Base-by-base conservation (phyloP, 73 alveolate genomes). In the Blepharisma stoltei region DNA sequence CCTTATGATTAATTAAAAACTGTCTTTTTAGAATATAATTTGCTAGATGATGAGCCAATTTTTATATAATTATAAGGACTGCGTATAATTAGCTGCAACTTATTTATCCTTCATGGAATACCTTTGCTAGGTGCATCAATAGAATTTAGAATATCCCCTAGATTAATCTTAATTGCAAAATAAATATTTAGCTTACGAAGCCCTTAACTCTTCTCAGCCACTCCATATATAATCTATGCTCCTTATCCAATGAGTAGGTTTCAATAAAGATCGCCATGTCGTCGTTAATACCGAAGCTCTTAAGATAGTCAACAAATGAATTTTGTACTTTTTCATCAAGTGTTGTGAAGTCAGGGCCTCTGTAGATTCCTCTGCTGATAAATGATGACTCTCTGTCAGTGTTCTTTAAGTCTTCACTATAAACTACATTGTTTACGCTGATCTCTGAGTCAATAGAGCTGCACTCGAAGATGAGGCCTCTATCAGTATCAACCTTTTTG, bases 301-400 rank as follows among this genome's bases (percentile, higher is more conserved):
- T 87, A 69, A 92, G 76, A 83, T 82, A 90, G 55, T 90, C 96
- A 20, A 85, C 78, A 44, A 92, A 54, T 6, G 94, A 76, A 6
- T 86, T 48, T 84, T 92, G 89, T 70, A 88, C 76, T 67, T 89
- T 79, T 66, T 88, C 90, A 46, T 88, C 95, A 47, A 92, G 88
- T 70, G 96, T 85, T 21, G 71, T 52, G 89, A 92, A 92, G 27
- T 92, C 98, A 32, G 98, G 98, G 21, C 98, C 98, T 5, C 75
- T 37, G 85, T 92, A 92, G 53, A 54, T 76, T 67, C 81, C 66
- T 38, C n/a, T 52, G 27, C 27, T 14, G 3, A 52, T 52, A 52
- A 14, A 52, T 14, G 66, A 85, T 76, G 79, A 71, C 75, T 81
- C 96, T 89, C 73, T 89, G 46, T 67, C 78, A 21, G 83, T 46